These are phyloP conservation scores for Cephalotrichum gorgonifer DNA, from an alignment of 2,329 filamentous ascomycete genomes.

Conservation along the genomic window DNA sequence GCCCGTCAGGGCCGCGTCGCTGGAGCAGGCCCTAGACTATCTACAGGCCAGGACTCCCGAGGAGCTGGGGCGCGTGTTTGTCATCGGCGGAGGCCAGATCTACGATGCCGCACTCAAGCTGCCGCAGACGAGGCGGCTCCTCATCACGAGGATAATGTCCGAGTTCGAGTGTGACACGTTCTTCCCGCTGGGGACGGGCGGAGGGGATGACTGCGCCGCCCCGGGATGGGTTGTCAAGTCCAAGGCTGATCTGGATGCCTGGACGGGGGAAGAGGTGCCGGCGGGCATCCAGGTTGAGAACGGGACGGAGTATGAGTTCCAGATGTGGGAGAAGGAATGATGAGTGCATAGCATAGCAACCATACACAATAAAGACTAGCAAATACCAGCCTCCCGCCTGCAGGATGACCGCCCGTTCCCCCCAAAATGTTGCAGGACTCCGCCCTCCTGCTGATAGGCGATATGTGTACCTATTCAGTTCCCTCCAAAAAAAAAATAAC, in stretches of 20 bases:
- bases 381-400: not conserved
- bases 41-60: constrained; percentile 24
- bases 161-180: constrained; percentile 71
- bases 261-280: constrained; percentile 54
- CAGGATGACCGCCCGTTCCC: too few species aligned
- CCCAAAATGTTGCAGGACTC: too few species aligned
- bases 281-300: constrained; percentile 51
- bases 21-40: constrained; percentile 46
- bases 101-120: constrained; percentile 61
- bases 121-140: constrained; percentile 46
- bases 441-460: too few species aligned
- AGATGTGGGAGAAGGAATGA: constrained; percentile 55
- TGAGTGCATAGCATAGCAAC: not conserved
- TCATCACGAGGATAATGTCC: constrained; percentile 57
- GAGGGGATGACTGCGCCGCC: constrained; percentile 12
- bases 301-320: constrained; percentile 57
- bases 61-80: constrained; percentile 53
- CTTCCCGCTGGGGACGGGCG: constrained; percentile 51
- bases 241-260: constrained; percentile 45
- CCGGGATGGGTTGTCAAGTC: constrained; percentile 43
- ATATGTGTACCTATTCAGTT: not conserved
- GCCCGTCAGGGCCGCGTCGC: constrained; percentile 46
- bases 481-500: not conserved
- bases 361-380: not conserved
- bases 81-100: constrained; percentile 85